These are phyloP conservation scores for Hymenoscyphus fructigenus DNA, from an alignment of 2,329 filamentous ascomycete genomes.

Conservation along the genomic window DNA sequence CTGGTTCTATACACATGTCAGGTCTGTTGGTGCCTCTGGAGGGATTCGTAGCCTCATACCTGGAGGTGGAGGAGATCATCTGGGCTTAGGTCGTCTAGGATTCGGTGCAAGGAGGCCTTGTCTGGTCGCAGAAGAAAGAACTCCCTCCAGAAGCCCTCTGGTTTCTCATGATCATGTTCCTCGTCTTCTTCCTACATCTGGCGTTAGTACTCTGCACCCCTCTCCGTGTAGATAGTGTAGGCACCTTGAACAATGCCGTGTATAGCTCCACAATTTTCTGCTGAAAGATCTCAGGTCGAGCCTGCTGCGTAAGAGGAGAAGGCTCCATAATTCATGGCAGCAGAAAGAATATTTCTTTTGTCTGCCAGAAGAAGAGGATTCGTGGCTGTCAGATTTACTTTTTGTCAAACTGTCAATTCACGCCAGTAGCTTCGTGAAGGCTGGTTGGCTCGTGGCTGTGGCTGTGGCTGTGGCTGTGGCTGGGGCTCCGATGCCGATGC, in stretches of 20 bases:
- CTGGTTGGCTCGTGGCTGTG: neutral
- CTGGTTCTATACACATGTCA: slow-evolving; percentile 31
- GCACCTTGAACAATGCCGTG: slow-evolving; percentile 74
- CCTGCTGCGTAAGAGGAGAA: slow-evolving; percentile 91
- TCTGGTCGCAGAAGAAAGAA: slow-evolving; percentile 91
- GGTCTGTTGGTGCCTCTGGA: slow-evolving; percentile 3
- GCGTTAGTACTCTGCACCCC: slow-evolving; percentile 19
- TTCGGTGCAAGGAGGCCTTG: slow-evolving; percentile 61
- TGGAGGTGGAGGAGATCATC: slow-evolving; percentile 77
- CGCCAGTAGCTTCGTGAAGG: neutral
- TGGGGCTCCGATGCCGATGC: no score
- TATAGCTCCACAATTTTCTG: slow-evolving; percentile 94
- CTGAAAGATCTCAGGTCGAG: slow-evolving; percentile 84
- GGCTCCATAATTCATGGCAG: slow-evolving; percentile 65
- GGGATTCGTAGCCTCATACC: slow-evolving; percentile 52
- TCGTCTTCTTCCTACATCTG: slow-evolving; percentile 51
- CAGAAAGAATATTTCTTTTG: slow-evolving; percentile 10
- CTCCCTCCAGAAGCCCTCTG: slow-evolving; percentile 93
- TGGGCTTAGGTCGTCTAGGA: slow-evolving; percentile 69
- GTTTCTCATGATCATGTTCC: slow-evolving; percentile 61
- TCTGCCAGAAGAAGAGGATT: neutral
- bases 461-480: neutral
- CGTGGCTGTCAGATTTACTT: slow-evolving; percentile 9
- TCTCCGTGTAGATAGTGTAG: neutral
- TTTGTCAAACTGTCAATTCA: slow-evolving; percentile 6